phyloP scores from a whole-genome alignment of 2,329 filamentous ascomycete species.

The Colletotrichum graminicola region DNA sequence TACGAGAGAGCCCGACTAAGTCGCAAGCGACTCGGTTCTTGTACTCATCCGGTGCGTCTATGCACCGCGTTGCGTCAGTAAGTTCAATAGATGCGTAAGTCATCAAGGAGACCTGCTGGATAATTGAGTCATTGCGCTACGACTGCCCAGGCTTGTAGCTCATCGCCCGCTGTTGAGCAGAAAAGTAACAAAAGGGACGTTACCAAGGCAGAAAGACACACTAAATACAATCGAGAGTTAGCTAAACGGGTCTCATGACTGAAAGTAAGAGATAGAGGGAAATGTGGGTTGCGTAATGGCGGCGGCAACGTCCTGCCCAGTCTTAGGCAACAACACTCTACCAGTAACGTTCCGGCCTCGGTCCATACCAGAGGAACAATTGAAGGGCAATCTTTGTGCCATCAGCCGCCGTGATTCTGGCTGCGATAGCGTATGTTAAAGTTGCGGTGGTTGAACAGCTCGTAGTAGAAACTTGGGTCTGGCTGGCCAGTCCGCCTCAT shows the following conservation, averaged over 20 bases:
- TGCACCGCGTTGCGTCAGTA: not conserved
- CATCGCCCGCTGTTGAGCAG: not conserved
- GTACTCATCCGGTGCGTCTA: not conserved
- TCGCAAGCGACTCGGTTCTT: not conserved
- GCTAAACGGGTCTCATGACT: not conserved
- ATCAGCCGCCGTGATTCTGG: not conserved
- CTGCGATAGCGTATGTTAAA: not conserved
- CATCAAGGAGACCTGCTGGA: not conserved
- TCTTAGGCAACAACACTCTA: not conserved
- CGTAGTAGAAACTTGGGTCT: not conserved
- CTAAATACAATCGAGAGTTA: too few species aligned
- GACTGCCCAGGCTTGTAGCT: not conserved
- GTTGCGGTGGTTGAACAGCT: not conserved
- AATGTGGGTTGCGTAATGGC: too few species aligned
- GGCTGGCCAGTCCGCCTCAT: not conserved
- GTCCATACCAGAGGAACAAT: not conserved
- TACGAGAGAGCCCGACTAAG: not conserved
- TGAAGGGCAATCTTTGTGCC: not conserved
- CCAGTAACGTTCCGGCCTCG: not conserved
- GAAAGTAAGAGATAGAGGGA: too few species aligned
- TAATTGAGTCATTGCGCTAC: not conserved
- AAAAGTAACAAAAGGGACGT: not conserved
- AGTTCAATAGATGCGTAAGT: not conserved
- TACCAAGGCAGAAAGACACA: not conserved
- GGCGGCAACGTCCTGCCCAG: too few species aligned